phyloP scores from a whole-genome alignment of 1,139 yeast species.

The Yamadazyma membranifaciens region DNA sequence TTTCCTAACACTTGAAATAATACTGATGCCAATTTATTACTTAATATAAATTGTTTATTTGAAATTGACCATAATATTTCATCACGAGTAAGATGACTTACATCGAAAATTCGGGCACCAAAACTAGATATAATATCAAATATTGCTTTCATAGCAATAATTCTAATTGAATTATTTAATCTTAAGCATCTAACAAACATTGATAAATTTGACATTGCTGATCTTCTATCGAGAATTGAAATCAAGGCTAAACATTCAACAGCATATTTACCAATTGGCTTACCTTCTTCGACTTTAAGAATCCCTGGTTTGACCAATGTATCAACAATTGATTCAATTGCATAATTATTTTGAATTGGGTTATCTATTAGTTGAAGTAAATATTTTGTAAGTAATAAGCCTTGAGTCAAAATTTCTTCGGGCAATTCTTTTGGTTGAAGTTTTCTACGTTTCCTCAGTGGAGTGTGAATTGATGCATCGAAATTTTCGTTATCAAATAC shows the following conservation, averaged over 20 bases:
- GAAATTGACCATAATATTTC: conserved; percentile 1
- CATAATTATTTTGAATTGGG: conserved; percentile 63
- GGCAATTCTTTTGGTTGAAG: conserved; percentile 41
- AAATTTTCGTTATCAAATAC: conserved; percentile 17
- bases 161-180: conserved; percentile 55
- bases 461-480: conserved; percentile 10
- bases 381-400: conserved; percentile 68
- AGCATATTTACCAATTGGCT: conserved; percentile 60
- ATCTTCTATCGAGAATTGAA: conserved; percentile 63
- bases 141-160: conserved; percentile 64
- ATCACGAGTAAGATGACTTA: conserved; percentile 5
- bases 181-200: conserved; percentile 65
- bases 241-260: conserved; percentile 76
- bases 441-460: conserved; percentile 27
- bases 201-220: conserved; percentile 60
- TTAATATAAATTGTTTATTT: conserved; percentile 33
- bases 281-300: conserved; percentile 54
- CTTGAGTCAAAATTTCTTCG: conserved; percentile 55
- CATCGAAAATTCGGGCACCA: conserved; percentile 65
- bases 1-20: conserved; percentile 66
- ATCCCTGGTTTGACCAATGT: conserved; percentile 85
- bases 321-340: conserved; percentile 70
- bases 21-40: conserved; percentile 55
- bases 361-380: conserved; percentile 68
- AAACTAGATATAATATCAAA: conserved; percentile 78